These are phyloP conservation scores for Nitzschia sp. DNA, from an alignment of 108 stramenopile genomes.

Conservation along the genomic window DNA sequence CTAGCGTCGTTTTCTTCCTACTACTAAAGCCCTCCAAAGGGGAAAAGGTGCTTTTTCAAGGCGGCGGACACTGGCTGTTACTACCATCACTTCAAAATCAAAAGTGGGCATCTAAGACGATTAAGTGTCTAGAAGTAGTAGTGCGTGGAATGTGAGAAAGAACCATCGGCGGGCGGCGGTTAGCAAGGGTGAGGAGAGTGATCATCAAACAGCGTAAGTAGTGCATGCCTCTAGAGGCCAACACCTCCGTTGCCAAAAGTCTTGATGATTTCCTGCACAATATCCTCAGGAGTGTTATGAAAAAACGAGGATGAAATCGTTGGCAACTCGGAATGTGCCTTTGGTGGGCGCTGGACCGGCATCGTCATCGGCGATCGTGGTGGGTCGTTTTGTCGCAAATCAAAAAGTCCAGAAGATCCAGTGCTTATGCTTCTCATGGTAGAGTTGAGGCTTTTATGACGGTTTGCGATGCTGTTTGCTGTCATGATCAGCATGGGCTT, in stretches of 20 bases:
- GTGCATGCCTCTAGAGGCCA: no score
- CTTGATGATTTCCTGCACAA: slow-evolving; percentile 15
- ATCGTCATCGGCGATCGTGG: background rate
- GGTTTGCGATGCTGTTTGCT: background rate
- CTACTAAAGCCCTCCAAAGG: no score
- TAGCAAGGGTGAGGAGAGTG: no score
- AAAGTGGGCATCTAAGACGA: no score
- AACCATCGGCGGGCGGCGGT: no score
- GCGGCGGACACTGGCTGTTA: no score
- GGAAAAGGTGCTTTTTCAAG: no score
- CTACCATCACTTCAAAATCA: no score
- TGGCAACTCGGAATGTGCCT: background rate
- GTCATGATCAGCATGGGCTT: background rate
- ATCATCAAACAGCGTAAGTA: no score
- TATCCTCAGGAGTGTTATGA: background rate
- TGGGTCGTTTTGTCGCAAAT: background rate
- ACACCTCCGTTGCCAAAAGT: slow-evolving; percentile 14
- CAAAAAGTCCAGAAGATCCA: background rate
- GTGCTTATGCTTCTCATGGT: background rate
- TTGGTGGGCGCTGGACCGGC: background rate
- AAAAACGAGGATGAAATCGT: background rate
- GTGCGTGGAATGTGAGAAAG: no score
- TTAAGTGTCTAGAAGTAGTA: no score
- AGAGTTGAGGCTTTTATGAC: background rate
- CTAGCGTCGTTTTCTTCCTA: no score